phyloP scores from a whole-genome alignment of 495 filamentous ascomycete genomes.

The Cercophora samala region DNA sequence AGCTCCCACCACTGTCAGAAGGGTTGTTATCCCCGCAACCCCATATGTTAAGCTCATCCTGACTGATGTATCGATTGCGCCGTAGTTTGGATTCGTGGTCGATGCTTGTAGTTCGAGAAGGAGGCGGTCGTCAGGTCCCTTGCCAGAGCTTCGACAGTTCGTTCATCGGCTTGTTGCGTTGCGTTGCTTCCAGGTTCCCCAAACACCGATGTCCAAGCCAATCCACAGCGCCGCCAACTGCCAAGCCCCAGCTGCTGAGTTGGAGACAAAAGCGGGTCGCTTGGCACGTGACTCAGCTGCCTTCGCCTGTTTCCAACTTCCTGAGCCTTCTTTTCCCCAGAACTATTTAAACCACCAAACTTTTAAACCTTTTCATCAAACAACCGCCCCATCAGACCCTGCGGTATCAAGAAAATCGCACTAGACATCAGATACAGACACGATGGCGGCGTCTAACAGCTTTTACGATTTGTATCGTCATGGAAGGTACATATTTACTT shows the following conservation, averaged over 20 bases:
- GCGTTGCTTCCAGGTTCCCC: background rate
- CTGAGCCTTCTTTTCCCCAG: conserved; percentile 3
- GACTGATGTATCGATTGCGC: conserved; percentile 12
- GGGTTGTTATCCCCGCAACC: conserved; percentile 63
- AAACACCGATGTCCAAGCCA: background rate
- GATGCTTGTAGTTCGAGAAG: background rate
- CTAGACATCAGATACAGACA: conserved; percentile 16
- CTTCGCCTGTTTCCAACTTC: conserved; percentile 6
- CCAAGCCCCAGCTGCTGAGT: conserved; percentile 12
- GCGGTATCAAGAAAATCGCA: background rate
- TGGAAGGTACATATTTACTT: conserved; percentile 71
- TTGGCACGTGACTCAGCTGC: conserved; percentile 19
- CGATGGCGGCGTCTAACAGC: conserved; percentile 41
- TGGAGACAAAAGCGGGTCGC: background rate
- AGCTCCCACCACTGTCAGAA: conserved; percentile 77
- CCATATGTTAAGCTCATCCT: conserved; percentile 64
- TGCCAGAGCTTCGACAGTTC: conserved; percentile 9
- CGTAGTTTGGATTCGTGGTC: background rate
- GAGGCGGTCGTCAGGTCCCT: background rate
- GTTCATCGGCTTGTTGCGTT: conserved; percentile 9
- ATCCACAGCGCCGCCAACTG: conserved; percentile 18
- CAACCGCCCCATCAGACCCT: background rate
- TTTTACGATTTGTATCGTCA: conserved; percentile 97
- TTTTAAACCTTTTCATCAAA: conserved; percentile 14
- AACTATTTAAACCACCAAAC: background rate